phyloP scores from a whole-genome alignment of 31 red algal species.

The Porphyra umbilicalis region DNA sequence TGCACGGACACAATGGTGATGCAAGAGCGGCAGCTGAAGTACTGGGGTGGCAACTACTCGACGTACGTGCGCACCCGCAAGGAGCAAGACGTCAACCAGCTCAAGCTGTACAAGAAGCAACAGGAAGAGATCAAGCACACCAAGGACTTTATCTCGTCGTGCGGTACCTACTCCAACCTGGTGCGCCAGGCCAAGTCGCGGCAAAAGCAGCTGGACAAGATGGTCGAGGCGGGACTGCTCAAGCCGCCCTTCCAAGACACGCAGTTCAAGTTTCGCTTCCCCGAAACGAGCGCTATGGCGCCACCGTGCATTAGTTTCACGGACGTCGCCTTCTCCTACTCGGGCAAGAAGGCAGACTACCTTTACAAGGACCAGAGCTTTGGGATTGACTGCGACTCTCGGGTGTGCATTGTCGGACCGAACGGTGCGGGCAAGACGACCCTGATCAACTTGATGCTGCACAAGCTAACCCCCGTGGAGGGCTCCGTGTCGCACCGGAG shows the following conservation, averaged over 20 bases:
- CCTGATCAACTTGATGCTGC: conserved; percentile 85
- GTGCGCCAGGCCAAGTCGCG: conserved; percentile 83
- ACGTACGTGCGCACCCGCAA: conserved; percentile 66
- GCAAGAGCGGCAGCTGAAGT: conserved; percentile 80
- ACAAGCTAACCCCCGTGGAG: conserved; percentile 53
- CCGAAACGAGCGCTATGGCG: conserved; percentile 53
- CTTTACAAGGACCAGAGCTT: conserved; percentile 82
- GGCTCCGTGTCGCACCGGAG: conserved; percentile 82
- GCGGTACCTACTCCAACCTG: conserved; percentile 81
- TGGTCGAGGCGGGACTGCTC: conserved; percentile 76
- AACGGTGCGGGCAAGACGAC: conserved; percentile 96
- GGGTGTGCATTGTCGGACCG: conserved; percentile 84
- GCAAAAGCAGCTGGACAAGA: conserved; percentile 86
- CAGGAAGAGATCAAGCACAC: conserved; percentile 82
- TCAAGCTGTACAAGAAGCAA: conserved; percentile 89
- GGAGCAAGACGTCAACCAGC: conserved; percentile 76
- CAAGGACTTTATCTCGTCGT: conserved; percentile 82
- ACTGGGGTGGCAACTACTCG: conserved; percentile 95
- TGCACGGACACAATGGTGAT: conserved; percentile 88
- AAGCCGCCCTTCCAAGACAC: conserved; percentile 59
- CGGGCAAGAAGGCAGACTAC: conserved; percentile 66
- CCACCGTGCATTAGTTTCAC: conserved; percentile 75
- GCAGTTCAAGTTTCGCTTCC: conserved; percentile 62
- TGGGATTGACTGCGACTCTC: conserved; percentile 87
- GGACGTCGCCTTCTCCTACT: conserved; percentile 86